Evolutionary conservation across 768 basidiomycete species (phyloP).

Genomic region (Naematelia aurantialba): DNA sequence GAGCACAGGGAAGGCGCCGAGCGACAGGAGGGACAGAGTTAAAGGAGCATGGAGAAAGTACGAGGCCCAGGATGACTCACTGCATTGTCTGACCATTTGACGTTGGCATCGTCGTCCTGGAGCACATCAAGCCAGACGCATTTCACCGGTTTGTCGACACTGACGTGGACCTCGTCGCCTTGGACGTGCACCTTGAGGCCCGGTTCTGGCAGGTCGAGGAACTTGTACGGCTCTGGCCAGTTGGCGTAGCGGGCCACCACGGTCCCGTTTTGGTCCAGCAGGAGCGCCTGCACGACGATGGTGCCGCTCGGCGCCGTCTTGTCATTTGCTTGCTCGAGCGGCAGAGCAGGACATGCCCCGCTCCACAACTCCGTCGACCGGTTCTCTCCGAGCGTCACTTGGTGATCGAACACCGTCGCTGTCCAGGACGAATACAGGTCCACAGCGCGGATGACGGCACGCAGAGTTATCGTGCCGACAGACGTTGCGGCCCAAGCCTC

Average conservation of each 20-base stretch:
- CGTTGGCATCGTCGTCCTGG: slow-evolving; percentile 55
- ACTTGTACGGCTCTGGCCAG: slow-evolving; percentile 98
- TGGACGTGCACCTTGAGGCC: slow-evolving; percentile 58
- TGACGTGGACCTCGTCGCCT: slow-evolving; percentile 34
- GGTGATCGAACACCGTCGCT: neutral
- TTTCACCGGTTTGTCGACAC: slow-evolving; percentile 65
- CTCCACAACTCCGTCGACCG: slow-evolving; percentile 78
- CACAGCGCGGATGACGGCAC: neutral
- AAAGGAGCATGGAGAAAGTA: no score
- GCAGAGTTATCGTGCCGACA: neutral
- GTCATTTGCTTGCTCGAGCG: slow-evolving; percentile 37
- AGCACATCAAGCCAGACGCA: slow-evolving; percentile 74
- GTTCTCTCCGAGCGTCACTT: slow-evolving; percentile 59
- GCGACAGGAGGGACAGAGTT: no score
- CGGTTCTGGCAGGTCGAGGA: slow-evolving; percentile 69
- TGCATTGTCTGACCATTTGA: slow-evolving; percentile 81
- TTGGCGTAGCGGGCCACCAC: slow-evolving; percentile 28
- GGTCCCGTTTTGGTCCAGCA: slow-evolving; percentile 50
- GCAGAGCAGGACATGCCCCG: slow-evolving; percentile 69
- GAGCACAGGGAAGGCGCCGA: no score
- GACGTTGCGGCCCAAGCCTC: slow-evolving; percentile 9
- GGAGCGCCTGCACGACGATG: slow-evolving; percentile 68
- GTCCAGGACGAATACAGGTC: slow-evolving; percentile 4
- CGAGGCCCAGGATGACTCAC: slow-evolving; percentile 49
- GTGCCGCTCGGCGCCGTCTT: slow-evolving; percentile 57